These are phyloP conservation scores for Haberlea rhodopensis DNA, from an alignment of 257 asterid genomes.

Conservation along the genomic window DNA sequence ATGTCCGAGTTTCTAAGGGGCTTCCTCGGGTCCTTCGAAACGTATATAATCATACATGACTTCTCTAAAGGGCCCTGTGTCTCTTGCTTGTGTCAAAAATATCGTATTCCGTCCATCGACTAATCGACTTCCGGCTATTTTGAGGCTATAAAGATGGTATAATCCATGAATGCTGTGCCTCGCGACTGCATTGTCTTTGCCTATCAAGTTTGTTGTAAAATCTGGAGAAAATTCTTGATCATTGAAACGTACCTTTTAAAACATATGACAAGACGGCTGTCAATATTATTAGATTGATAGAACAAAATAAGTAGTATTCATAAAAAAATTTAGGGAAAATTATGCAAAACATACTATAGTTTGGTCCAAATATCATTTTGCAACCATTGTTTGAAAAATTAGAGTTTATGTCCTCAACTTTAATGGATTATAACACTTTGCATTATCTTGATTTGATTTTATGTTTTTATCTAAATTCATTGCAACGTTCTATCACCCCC, in stretches of 20 bases:
- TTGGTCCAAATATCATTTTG: no score
- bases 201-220: constrained; percentile 42
- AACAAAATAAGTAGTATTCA: background rate
- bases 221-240: constrained; percentile 30
- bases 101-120: constrained; percentile 40
- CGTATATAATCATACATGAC: constrained; percentile 60
- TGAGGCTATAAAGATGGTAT: constrained; percentile 33
- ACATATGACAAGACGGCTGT: no score
- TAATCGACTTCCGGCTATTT: constrained; percentile 29
- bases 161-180: constrained; percentile 60
- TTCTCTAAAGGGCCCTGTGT: constrained; percentile 25
- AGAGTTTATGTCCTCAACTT: no score
- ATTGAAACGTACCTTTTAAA: constrained; percentile 45
- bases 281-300: no score
- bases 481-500: no score
- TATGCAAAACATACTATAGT: no score
- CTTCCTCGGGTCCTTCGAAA: constrained; percentile 38
- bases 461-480: no score
- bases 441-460: no score
- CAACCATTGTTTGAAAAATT: no score
- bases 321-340: background rate
- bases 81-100: constrained; percentile 36
- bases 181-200: constrained; percentile 57
- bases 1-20: no score
- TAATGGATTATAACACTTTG: no score